Evolutionary conservation across 345 rosid genomes (phyloP), one percentile per base, ranked within the genome.

Genomic region (Chamaenerion angustifolium): DNA sequence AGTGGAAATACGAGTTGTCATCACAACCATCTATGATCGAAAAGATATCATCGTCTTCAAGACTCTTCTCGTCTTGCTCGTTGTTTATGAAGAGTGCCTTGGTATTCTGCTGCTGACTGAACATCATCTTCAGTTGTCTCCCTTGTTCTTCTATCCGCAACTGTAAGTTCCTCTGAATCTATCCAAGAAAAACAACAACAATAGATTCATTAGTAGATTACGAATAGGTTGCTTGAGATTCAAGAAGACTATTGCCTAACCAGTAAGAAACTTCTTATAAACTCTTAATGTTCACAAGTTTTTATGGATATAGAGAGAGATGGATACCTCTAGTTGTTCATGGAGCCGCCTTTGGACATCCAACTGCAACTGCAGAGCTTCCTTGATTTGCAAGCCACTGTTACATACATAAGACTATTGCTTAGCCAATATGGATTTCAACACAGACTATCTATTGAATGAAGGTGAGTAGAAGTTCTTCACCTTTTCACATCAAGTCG

Each of bases 131-230:
- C 55, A 90, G 92, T 75, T 79, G 67, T 75, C 74, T 79, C 53
- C 98, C 98, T 68, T 90, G 94, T 71, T 90, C 98, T 76, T 90
- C 98, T 68, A 90, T 83, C 9, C 83, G 82, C 61, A 90, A 70
- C 76, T 90, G 98, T 56, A 90, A 68, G 61, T 76, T 90, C 66
- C 95, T 77, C 76, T 85, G 94, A 53, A 90, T 85, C 95, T 85
- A 81, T 45, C 16, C 3, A 41, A 17, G n/a, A 13, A 4, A 21
- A 50, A 18, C 27, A 2, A 2, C 5, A 2, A 23, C 2, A 5
- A 23, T 23, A 23, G 27, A 23, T 23, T 5, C 27, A 5, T 23
- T 23, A 5, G 27, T 23, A 23, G 27, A 23, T 5, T 23, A 23
- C 27, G 27, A 23, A 23, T 2, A 23, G 27, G 27, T 23, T 5